A percentile compares a stretch with the other conserved stretches of the same genome.
phyloP scores from a whole-genome alignment of 148 eudicot species.

The Camellia sinensis region DNA sequence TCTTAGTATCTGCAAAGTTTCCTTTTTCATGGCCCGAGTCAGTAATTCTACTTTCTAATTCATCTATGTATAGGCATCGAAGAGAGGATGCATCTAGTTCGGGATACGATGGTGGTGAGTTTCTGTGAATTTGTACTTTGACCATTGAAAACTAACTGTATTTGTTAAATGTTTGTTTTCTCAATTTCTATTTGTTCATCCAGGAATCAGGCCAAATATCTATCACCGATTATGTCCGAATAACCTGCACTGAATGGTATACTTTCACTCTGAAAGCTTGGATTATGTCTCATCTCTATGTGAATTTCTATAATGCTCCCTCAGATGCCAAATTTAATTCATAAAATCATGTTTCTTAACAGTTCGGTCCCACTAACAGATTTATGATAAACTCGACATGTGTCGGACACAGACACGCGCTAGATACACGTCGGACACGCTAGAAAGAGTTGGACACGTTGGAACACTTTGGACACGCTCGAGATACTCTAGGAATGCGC shows the following conservation, averaged over 20 bases:
- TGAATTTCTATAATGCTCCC: not conserved
- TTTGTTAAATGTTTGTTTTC: not conserved
- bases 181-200: not conserved
- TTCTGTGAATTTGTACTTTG: not conserved
- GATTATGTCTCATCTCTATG: not conserved
- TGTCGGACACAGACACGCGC: too few species aligned
- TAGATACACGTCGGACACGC: too few species aligned
- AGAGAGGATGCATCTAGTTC: slow-evolving; percentile 94
- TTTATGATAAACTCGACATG: too few species aligned
- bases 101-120: slow-evolving; percentile 97
- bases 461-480: too few species aligned
- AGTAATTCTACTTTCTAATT: not conserved
- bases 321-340: not conserved
- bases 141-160: not conserved
- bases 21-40: not conserved
- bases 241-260: slow-evolving; percentile 97
- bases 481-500: too few species aligned
- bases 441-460: too few species aligned
- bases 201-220: slow-evolving; percentile 93
- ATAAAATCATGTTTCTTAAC: not conserved
- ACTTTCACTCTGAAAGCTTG: not conserved
- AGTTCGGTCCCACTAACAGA: not conserved
- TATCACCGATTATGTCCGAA: slow-evolving; percentile 78
- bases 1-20: not conserved
- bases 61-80: slow-evolving; percentile 58